Evolutionary conservation across 1,284 basidiomycete species (phyloP).

Genomic region (Hymenochaete sp.): DNA sequence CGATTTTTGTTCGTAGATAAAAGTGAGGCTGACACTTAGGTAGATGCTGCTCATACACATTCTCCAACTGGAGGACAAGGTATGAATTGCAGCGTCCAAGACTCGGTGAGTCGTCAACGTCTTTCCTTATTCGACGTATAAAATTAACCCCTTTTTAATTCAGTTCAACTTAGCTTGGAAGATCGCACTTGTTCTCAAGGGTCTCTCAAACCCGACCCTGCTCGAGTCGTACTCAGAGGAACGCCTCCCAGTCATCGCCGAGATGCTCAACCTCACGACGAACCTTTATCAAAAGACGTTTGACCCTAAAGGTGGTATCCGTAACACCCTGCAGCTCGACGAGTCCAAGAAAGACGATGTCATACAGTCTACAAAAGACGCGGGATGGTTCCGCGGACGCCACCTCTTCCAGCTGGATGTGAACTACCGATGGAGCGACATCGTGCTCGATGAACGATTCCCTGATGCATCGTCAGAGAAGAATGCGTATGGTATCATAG

Average conservation of each 20-base stretch:
- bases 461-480: neutral
- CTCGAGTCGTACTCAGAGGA: conserved; percentile 30
- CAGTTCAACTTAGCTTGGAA: conserved; percentile 38
- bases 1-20: neutral
- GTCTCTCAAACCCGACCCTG: conserved; percentile 25
- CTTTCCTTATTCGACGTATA: no score
- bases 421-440: conserved; percentile 21
- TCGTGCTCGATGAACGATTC: conserved; percentile 18
- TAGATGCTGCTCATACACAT: conserved; percentile 37
- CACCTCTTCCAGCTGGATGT: conserved; percentile 20
- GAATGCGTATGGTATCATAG: conserved; percentile 1
- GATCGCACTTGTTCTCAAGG: conserved; percentile 30
- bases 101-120: conserved; percentile 27
- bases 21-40: neutral
- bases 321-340: neutral
- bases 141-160: neutral
- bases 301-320: neutral
- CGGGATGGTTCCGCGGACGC: conserved; percentile 5
- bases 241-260: conserved; percentile 32
- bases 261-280: conserved; percentile 27
- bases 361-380: neutral
- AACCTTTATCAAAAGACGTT: conserved; percentile 3
- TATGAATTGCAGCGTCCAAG: conserved; percentile 33
- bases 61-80: conserved; percentile 40
- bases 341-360: neutral